Base-by-base conservation (phyloP, 2,329 filamentous ascomycete species). In the Epichloe gansuensis region DNA sequence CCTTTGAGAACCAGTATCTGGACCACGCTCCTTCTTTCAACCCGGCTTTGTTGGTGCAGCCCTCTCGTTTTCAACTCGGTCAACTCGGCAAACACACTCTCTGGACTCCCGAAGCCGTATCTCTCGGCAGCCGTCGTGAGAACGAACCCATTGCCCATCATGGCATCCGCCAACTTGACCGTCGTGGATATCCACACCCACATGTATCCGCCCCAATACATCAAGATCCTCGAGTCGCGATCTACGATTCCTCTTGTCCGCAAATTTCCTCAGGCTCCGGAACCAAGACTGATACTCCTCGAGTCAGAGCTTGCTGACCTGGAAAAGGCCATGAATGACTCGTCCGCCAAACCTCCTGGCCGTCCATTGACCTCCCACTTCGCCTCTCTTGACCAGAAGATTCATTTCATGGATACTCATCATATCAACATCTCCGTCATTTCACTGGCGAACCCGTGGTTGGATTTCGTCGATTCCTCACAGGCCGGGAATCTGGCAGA, bases 401-500 rank as follows among this genome's bases (percentile, higher is more conserved):
- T 95, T 13, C 76, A 81, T 48, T 95, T 96, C 71, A 96, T 96
- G 91, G 77, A 89, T 65, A 79, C 76, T 15, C 91, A 96, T 69
- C 73, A 73, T 51, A 95, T 96, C 65, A 79, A 86, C 67, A 82
- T 85, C 57, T 93, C 87, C 1, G 86, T 95, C 49, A 82, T 96
- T 57, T 93, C 88, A 0, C 81, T 95, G 23, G 91, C 91, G 13
- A 96, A 96, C 63, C 91, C 91, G 0, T 96, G 91, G 91, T 77
- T 96, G 2, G 91, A 96, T 68, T 96, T 95, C 64, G 70, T 95
- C 0, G 65, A 73, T 9, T 64, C 80, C 0, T 65, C 72, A 4
- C 78, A 84, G 58, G 86, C 87, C 0, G 78, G 77, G 2, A 65
- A 69, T 34, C 81, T 83, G 48, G 88, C 88, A 1, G 57, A 63